Evolutionary conservation across 768 basidiomycete species (phyloP).

Genomic region (Chiua virens): DNA sequence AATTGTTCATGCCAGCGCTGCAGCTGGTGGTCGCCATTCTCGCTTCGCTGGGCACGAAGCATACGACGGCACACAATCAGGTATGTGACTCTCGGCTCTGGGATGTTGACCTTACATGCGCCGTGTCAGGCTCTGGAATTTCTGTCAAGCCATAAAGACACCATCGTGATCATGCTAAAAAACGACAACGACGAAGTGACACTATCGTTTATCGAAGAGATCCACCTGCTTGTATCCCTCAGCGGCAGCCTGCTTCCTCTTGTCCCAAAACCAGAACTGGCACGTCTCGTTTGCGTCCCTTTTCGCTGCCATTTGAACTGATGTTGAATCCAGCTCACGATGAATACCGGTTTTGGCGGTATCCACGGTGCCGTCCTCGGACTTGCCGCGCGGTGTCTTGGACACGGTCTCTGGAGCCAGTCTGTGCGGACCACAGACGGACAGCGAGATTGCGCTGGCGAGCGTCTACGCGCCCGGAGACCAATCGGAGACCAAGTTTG

Average conservation of each 20-base stretch:
- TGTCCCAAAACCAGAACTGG: slow-evolving; percentile 77
- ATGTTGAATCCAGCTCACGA: slow-evolving; percentile 43
- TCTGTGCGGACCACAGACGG: slow-evolving; percentile 62
- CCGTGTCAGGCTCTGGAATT: slow-evolving; percentile 70
- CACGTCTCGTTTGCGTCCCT: slow-evolving; percentile 35
- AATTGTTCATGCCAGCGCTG: slow-evolving; percentile 82
- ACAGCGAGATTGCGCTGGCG: slow-evolving; percentile 60
- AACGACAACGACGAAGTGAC: slow-evolving; percentile 65
- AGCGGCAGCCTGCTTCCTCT: slow-evolving; percentile 66
- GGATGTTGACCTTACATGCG: not conserved
- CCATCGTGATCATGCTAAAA: slow-evolving; percentile 79
- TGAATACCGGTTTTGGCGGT: slow-evolving; percentile 79
- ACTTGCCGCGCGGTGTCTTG: slow-evolving; percentile 71
- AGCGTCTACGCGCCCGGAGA: slow-evolving; percentile 55
- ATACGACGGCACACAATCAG: slow-evolving; percentile 68
- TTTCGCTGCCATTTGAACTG: not conserved
- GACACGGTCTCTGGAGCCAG: slow-evolving; percentile 55
- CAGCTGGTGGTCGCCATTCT: slow-evolving; percentile 79
- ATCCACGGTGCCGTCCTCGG: slow-evolving; percentile 79
- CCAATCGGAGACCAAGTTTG: slow-evolving; percentile 57
- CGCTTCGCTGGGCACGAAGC: slow-evolving; percentile 71
- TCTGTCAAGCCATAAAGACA: slow-evolving; percentile 78
- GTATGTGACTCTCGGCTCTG: slow-evolving; percentile 35
- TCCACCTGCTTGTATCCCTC: slow-evolving; percentile 74
- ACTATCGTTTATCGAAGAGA: slow-evolving; percentile 70